These are phyloP conservation scores for Comarum palustre DNA, from an alignment of 306 rosid genomes.

Conservation along the genomic window DNA sequence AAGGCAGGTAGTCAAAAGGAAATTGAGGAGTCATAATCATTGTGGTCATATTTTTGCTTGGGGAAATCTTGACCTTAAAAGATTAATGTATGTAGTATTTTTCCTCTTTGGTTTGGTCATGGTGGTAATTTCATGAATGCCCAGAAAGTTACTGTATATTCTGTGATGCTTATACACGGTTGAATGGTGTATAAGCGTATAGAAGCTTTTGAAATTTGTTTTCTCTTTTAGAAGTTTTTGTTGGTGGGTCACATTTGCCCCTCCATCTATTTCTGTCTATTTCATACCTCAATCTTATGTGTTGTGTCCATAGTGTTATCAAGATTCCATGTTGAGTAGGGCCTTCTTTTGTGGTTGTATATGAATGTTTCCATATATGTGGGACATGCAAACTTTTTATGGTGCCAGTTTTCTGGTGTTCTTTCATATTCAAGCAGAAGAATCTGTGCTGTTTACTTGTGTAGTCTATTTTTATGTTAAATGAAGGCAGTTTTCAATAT, in stretches of 20 bases:
- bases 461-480: not conserved
- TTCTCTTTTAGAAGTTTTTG: not conserved
- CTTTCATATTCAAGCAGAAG: not conserved
- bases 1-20: conserved; percentile 14
- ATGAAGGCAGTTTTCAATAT: not conserved
- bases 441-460: conserved; percentile 17
- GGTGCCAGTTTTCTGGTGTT: conserved; percentile 6
- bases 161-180: conserved; percentile 1
- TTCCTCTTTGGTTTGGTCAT: conserved; percentile 4
- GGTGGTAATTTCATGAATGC: conserved; percentile 13
- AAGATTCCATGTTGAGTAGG: conserved; percentile 55
- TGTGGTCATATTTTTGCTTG: conserved; percentile 22
- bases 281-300: conserved; percentile 41
- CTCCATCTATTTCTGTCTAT: conserved; percentile 34
- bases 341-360: conserved; percentile 54
- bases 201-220: not conserved
- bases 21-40: conserved; percentile 21
- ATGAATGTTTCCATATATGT: conserved; percentile 39
- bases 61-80: conserved; percentile 25
- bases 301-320: conserved; percentile 51
- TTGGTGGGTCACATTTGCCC: conserved; percentile 7
- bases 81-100: not conserved
- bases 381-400: conserved; percentile 41
- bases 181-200: not conserved
- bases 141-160: conserved; percentile 9